Base-by-base conservation (phyloP, 2,329 filamentous ascomycete species). In the Thelonectria rubi region DNA sequence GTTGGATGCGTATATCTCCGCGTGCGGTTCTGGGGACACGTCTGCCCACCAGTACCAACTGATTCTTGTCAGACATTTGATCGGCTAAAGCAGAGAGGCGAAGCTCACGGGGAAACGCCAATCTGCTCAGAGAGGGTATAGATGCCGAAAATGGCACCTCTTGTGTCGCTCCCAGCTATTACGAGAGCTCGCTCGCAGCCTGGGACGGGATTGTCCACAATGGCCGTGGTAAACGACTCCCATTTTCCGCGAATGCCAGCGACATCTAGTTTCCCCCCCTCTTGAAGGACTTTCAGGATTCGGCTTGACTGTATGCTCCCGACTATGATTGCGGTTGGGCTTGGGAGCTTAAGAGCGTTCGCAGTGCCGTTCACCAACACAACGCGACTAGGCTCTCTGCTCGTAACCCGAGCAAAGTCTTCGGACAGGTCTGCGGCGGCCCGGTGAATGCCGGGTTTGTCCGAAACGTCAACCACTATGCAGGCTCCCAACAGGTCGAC, bases 61-160 rank as follows among this genome's bases (percentile, higher is more conserved):
- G 2, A 82, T 24, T 71, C 1, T 86, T 81, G 1, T 88, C 84
- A 71, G 91, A 88, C 6, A 88, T 87, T 81, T 86, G 90, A 79
- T 83, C 90, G 75, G 10, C 9, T 4, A 39, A 6, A 6, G 9
- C n/a, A 39, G 24, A 37, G 32, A 14, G 88, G 32, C 7, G 86
- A 89, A 12, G 92, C 88, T 52, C 17, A 62, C 55, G 61, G 65
- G 17, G 62, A 63, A 37, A 64, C 54, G 24, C 90, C 90, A 59
- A 92, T 91, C 72, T 92, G 88, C 75, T 91, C 88, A 20, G 87
- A 49, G 2, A 92, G 75, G 65, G 89, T 88, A 76, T 92, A 92
- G 18, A 91, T 78, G 11, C 90, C 90, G 68, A 84, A 92, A 56
- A 92, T 90, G 2, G 87, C 85, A 14, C 88, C 88, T 63, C 89